Conservation (phyloP, 176 grass and related monocot genomes). For the Oryza brachyantha region DNA sequence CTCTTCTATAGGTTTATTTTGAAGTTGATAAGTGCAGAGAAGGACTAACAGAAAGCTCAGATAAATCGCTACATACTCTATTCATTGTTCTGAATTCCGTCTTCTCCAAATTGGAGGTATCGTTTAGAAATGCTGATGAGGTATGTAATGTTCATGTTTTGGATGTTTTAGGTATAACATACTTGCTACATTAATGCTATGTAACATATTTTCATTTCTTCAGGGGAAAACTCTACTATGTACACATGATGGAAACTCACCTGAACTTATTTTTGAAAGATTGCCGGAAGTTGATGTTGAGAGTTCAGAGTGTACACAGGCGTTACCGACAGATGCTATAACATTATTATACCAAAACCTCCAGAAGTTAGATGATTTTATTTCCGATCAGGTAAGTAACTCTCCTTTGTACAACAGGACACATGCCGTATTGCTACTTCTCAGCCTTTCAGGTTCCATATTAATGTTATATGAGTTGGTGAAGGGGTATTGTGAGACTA, state of each 20-base stretch:
- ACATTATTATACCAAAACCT: constrained; percentile 79
- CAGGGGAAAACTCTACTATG: constrained; percentile 23
- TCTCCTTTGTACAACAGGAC: not conserved
- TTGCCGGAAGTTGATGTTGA: constrained; percentile 58
- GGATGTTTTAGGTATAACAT: not conserved
- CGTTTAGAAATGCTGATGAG: constrained; percentile 50
- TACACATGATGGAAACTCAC: constrained; percentile 37
- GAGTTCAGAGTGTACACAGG: constrained; percentile 63
- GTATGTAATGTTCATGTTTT: constrained; percentile 41
- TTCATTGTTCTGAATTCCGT: constrained; percentile 54
- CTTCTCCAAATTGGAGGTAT: constrained; percentile 73
- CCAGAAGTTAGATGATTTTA: constrained; percentile 55
- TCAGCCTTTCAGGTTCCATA: not conserved
- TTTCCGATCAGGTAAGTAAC: constrained; percentile 55
- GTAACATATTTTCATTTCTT: constrained; percentile 9
- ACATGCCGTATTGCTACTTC: not conserved
- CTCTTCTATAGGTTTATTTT: constrained; percentile 62
- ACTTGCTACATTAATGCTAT: constrained; percentile 10
- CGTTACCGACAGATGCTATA: constrained; percentile 54
- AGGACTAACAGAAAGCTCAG: constrained; percentile 65
- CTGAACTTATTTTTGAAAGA: constrained; percentile 57
- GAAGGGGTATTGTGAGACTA: not conserved
- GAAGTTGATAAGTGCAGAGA: constrained; percentile 64
- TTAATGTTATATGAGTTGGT: not conserved
- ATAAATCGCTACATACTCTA: constrained; percentile 62